Conservation (phyloP, 805 yeast species). For the Pichia thaimueangensis region DNA sequence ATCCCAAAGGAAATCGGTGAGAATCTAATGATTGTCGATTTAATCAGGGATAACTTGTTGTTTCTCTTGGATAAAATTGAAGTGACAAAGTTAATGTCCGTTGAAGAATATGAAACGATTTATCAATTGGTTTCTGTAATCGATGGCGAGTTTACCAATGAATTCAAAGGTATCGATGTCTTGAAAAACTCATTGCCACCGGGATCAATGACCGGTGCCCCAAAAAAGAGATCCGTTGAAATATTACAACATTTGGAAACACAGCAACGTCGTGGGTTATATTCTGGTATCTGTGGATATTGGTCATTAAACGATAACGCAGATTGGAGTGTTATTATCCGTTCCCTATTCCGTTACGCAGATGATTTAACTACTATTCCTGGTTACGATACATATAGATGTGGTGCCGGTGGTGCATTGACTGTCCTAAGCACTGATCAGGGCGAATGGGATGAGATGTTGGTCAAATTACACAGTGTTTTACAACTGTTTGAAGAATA, state of each 20-base stretch:
- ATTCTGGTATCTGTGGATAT: slow-evolving; percentile 93
- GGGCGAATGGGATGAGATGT: slow-evolving; percentile 92
- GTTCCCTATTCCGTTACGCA: slow-evolving; percentile 68
- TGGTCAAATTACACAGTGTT: slow-evolving; percentile 71
- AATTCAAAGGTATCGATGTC: slow-evolving; percentile 69
- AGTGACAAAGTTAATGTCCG: slow-evolving; percentile 77
- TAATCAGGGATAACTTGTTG: slow-evolving; percentile 86
- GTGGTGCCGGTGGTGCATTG: slow-evolving; percentile 98
- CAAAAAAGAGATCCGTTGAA: slow-evolving; percentile 88
- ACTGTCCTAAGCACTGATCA: slow-evolving; percentile 78
- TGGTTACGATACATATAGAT: slow-evolving; percentile 49
- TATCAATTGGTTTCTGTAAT: slow-evolving; percentile 90
- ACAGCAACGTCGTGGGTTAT: slow-evolving; percentile 66
- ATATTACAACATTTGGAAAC: slow-evolving; percentile 57
- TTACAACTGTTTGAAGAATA: slow-evolving; percentile 52
- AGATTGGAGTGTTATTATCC: slow-evolving; percentile 94
- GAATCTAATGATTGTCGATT: slow-evolving; percentile 92
- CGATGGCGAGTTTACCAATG: slow-evolving; percentile 45
- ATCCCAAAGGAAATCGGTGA: slow-evolving; percentile 95
- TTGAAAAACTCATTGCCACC: slow-evolving; percentile 82
- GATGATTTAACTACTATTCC: slow-evolving; percentile 33
- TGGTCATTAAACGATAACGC: slow-evolving; percentile 84
- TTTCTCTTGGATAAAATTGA: slow-evolving; percentile 57
- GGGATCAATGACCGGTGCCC: slow-evolving; percentile 99
- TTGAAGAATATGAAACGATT: slow-evolving; percentile 89